These are phyloP conservation scores for Nemania sp. DNA, from an alignment of 2,329 filamentous ascomycete species.

Conservation along the genomic window DNA sequence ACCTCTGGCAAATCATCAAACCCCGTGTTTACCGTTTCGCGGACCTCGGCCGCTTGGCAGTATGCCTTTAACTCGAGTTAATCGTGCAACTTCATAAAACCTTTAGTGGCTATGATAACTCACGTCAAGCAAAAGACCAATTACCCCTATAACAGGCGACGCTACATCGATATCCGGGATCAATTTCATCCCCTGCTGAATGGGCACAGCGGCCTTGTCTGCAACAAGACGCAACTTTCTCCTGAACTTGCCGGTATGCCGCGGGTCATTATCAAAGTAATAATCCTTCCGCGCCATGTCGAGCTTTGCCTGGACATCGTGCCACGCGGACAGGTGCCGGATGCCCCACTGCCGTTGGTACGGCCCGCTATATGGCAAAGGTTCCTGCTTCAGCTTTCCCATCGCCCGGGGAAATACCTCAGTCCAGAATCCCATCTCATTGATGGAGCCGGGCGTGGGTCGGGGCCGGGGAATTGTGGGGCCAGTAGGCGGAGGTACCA, in stretches of 20 bases:
- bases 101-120: background rate
- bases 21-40: slow-evolving; percentile 21
- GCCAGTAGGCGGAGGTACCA: background rate
- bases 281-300: slow-evolving; percentile 24
- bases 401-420: slow-evolving; percentile 26
- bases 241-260: slow-evolving; percentile 22
- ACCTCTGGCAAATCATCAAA: slow-evolving; percentile 31
- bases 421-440: slow-evolving; percentile 25
- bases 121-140: slow-evolving; percentile 22
- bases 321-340: slow-evolving; percentile 14
- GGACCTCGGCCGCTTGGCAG: slow-evolving; percentile 21
- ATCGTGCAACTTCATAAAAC: background rate
- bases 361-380: background rate
- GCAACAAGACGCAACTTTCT: slow-evolving; percentile 19
- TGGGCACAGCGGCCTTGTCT: slow-evolving; percentile 14
- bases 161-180: slow-evolving; percentile 22
- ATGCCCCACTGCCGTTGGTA: slow-evolving; percentile 12
- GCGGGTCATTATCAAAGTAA: slow-evolving; percentile 11
- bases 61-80: slow-evolving; percentile 21
- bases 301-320: slow-evolving; percentile 22
- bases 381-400: slow-evolving; percentile 6
- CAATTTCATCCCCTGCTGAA: slow-evolving; percentile 25
- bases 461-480: slow-evolving; percentile 11
- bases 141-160: slow-evolving; percentile 21
- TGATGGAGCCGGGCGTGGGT: slow-evolving; percentile 12